Conservation (phyloP, 2,329 filamentous ascomycete species). For the Diaporthe caulivora region DNA sequence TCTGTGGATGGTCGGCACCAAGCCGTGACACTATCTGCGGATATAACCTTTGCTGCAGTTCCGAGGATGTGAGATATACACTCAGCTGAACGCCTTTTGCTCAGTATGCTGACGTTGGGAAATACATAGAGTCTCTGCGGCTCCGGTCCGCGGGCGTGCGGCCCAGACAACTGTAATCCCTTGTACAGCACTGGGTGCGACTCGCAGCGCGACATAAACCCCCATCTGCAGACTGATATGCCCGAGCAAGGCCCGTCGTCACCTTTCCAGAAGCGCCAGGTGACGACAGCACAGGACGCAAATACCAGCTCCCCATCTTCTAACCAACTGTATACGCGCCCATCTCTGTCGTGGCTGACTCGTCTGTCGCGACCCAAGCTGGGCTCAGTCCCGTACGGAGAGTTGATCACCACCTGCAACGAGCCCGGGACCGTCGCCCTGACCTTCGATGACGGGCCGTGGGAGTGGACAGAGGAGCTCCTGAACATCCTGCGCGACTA, state of each 20-base stretch:
- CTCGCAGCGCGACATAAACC: constrained; percentile 21
- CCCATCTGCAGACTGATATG: neutral
- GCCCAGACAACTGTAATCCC: constrained; percentile 15
- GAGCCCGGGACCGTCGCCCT: constrained; percentile 72
- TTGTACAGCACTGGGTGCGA: constrained; percentile 33
- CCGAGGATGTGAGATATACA: neutral
- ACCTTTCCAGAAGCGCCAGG: neutral
- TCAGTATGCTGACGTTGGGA: neutral
- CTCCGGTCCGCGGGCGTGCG: constrained; percentile 21
- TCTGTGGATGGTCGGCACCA: neutral
- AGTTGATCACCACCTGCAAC: constrained; percentile 67
- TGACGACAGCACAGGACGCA: neutral
- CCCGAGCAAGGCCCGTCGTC: neutral
- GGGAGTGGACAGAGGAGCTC: constrained; percentile 70
- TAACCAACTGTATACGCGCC: neutral
- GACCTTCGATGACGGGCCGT: constrained; percentile 77
- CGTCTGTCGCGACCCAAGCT: constrained; percentile 63
- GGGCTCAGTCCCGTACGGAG: constrained; percentile 68
- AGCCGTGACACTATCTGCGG: neutral
- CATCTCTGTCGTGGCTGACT: constrained; percentile 40
- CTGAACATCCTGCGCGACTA: constrained; percentile 71
- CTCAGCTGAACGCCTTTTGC: neutral
- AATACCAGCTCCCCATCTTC: neutral
- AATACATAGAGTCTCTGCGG: constrained; percentile 4
- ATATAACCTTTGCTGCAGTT: constrained; percentile 21